Base-by-base conservation (phyloP, 2,329 filamentous ascomycete genomes). In the Elsinoe australis region DNA sequence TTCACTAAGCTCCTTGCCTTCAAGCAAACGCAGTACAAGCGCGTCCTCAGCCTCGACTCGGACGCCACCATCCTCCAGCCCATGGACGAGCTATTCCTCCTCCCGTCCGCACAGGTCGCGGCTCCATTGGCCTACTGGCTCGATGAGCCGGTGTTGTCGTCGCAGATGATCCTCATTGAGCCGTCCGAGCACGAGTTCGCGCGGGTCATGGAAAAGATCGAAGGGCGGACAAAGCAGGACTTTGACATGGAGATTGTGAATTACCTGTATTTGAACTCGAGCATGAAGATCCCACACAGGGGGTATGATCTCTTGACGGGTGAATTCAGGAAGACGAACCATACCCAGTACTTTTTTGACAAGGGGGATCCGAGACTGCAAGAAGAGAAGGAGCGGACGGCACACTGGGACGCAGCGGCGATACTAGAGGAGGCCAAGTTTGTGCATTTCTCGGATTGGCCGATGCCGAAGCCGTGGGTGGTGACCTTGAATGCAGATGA, bases 111-210 rank as follows among this genome's bases (percentile, higher is more conserved):
- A 1, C 67, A 73, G 1, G 72, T 83, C 3, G 82, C 82, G 2
- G 81, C 86, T 74, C 80, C 83, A 1, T 75, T 79, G 24, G 83
- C 83, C 6, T 86, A 87, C 61, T 87, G 83, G 83, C 67, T 79
- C 1, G 75, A 75, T 0, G 12, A 42, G 2, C 18, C 32, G n/a
- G 53, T 54, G 7, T 47, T 58, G 8, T 51, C 47, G 15, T 38
- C 50, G 5, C 41, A 52, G 3, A 3, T 59, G 3, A 47, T 53
- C 14, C 51, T 59, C 8, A 52, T 55, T 12, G 26, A 55, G 34
- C 56, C 58, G 2, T 54, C 55, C 0, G 22, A 38, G 2, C 12
- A 49, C 2, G 51, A 50, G 8, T 56, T 53, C 19, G 34, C 14
- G 5, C 50, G 46, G 5, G 39, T 57, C 10, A 41, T 45, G 19